These are phyloP conservation scores for Zoysia pacifica DNA, from an alignment of 176 grass and related monocot species.

Conservation along the genomic window DNA sequence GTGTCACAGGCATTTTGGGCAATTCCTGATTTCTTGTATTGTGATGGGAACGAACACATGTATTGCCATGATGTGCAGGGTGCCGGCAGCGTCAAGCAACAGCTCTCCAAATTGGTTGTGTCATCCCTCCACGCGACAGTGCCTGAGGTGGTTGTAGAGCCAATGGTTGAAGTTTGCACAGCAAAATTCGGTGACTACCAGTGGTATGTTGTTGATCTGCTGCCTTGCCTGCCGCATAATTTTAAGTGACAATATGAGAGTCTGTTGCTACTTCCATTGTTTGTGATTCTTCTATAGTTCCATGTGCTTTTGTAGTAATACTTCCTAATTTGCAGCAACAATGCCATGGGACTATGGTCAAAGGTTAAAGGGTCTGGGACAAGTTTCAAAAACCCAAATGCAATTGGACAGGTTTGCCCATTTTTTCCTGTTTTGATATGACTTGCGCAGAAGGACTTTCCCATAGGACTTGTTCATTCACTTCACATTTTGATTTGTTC, in stretches of 20 bases:
- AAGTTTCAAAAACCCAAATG: constrained; percentile 86
- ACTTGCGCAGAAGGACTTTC: background rate
- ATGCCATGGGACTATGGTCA: constrained; percentile 95
- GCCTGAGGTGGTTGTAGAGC: constrained; percentile 64
- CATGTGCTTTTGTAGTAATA: constrained; percentile 12
- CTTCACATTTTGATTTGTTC: constrained; percentile 23
- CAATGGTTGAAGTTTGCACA: constrained; percentile 77
- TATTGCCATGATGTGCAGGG: constrained; percentile 26
- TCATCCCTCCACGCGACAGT: constrained; percentile 60
- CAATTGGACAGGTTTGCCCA: constrained; percentile 70
- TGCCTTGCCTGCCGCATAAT: background rate
- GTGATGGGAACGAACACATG: background rate
- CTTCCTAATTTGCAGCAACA: constrained; percentile 64
- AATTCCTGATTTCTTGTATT: background rate
- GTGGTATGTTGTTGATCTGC: constrained; percentile 54
- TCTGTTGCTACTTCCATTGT: constrained; percentile 20
- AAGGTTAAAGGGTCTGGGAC: constrained; percentile 82
- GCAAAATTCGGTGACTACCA: constrained; percentile 92
- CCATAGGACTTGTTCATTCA: background rate
- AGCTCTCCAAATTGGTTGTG: constrained; percentile 59
- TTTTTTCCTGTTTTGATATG: background rate
- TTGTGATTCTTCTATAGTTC: constrained; percentile 1
- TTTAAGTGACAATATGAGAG: background rate
- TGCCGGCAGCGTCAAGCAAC: constrained; percentile 83
- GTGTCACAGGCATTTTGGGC: background rate